Conservation (phyloP, 139 green algal genomes). For the Auxenochlorella pyrenoidosa region DNA sequence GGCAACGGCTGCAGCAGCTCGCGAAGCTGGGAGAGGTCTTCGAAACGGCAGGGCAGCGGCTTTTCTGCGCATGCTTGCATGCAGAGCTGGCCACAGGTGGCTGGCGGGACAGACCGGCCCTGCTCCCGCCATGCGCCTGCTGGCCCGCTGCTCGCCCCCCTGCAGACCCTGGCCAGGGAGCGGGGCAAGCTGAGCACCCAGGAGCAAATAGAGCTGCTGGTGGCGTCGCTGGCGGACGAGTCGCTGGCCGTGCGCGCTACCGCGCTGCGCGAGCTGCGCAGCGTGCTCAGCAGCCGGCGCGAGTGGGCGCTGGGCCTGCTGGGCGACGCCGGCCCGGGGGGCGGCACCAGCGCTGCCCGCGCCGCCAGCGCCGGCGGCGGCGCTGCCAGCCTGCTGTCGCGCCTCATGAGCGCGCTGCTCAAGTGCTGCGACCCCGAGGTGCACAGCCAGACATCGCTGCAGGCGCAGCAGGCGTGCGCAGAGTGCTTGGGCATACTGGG, state of each 20-base stretch:
- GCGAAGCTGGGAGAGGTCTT: too few relatives aligned
- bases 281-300: slow-evolving; percentile 54
- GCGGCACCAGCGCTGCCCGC: background rate
- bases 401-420: slow-evolving; percentile 73
- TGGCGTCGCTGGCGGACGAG: slow-evolving; percentile 61
- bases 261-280: slow-evolving; percentile 61
- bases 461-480: slow-evolving; percentile 65
- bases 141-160: too few relatives aligned
- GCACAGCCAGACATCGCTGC: background rate
- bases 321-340: background rate
- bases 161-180: slow-evolving; percentile 49
- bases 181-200: slow-evolving; percentile 42
- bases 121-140: background rate
- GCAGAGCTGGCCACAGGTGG: too few relatives aligned
- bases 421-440: slow-evolving; percentile 73
- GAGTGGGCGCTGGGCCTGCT: slow-evolving; percentile 55
- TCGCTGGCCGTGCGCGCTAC: slow-evolving; percentile 57
- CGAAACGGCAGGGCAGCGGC: too few relatives aligned
- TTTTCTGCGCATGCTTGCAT: too few relatives aligned
- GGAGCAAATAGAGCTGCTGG: slow-evolving; percentile 61
- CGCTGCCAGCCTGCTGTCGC: slow-evolving; percentile 50
- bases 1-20: background rate
- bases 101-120: too few relatives aligned
- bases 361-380: background rate
- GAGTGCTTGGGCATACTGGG: slow-evolving; percentile 87